Evolutionary conservation across 257 asterid genomes (phyloP), one percentile per base, ranked within the genome.

Genomic region (Phtheirospermum japonicum): DNA sequence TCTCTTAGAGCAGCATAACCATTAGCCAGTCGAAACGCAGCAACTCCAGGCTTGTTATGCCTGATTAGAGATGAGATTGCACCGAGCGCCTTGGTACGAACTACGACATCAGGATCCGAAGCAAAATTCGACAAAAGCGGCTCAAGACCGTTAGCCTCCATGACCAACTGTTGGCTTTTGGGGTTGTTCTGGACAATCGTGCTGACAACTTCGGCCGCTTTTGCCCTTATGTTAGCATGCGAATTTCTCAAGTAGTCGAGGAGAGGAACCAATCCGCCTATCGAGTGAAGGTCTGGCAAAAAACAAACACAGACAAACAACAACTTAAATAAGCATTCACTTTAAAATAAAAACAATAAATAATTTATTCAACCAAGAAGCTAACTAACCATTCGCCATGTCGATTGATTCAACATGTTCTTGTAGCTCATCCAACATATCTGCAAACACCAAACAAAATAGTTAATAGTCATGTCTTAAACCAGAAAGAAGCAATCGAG

Each of bases 161-260:
- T 83, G 19, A 93, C 95, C 75, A 89, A 51, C 63, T 87, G 88
- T 54, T 93, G 97, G 75, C 97, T 81, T 65, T 9, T 85, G 0
- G 97, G 96, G 52, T 93, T 93, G 87, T 89, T 93, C 79, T 89
- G 99, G 55, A 93, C 96, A 31, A 89, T 74, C 7, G 95, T 93
- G 85, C 77, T 80, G 9, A 93, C 88, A 17, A 93, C 96, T 70
- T 89, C 99, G 6, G 97, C 97, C 16, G 99, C 97, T 76, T 93
- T 93, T 5, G 94, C 88, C 81, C 93, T 82, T 19, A 93, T 84
- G 72, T 87, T 89, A 48, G 97, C 76, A 66, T 93, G 87, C 17
- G 92, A 42, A 59, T 76, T 87, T 69, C 70, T 82, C 66, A 89
- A 79, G 78, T 83, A 80, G 34, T 77, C 79, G 31, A 93, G 89